Evolutionary conservation across 1,284 basidiomycete species (phyloP), one percentile per base, ranked within the genome.

Genomic region (Moesziomyces parantarcticus): DNA sequence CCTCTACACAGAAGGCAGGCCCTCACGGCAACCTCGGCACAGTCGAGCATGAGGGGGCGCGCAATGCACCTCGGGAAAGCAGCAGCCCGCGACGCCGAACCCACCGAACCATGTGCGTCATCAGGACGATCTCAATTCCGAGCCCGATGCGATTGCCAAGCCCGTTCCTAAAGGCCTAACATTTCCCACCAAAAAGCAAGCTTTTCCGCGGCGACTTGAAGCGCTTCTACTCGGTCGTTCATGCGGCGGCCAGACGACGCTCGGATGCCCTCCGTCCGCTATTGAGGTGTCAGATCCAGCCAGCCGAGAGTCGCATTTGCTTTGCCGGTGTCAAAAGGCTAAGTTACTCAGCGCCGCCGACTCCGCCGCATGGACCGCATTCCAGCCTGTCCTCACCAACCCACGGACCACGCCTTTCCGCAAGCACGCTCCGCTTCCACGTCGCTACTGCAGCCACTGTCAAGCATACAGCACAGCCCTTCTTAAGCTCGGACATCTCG

Each of bases 311-410:
- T 18, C 6, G 36, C 1, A 18, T 39, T 39, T 39, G 36, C 36
- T 39, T 39, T 39, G 36, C 36, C 36, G 36, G 36, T 39, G 36
- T 39, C 36, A 39, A 39, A 39, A 39, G 18, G 36, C 36, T 39
- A 39, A 14, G 36, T 16, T 39, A 39, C 36, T 39, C 36, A 39
- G 36, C 36, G 18, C 16, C 16, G 36, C 36, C 36, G 5, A 39
- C 16, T 39, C 36, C 14, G 36, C 36, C 36, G 36, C 36, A 39
- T 16, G 36, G 36, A 39, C 36, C 36, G 18, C 36, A 18, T 39
- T 18, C 36, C 36, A 39, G 18, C 36, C 18, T 16, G 36, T 18
- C 36, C 36, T 13, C 36, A 5, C 36, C 36, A 18, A 18, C 36
- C 36, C 36, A 39, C 36, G 36, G 36, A 39, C 36, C 36, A 39